Percentiles rank a stretch among this genome's conserved stretches.
These are phyloP conservation scores for Craterostigma plantagineum DNA, from an alignment of 257 asterid species.

Conservation along the genomic window DNA sequence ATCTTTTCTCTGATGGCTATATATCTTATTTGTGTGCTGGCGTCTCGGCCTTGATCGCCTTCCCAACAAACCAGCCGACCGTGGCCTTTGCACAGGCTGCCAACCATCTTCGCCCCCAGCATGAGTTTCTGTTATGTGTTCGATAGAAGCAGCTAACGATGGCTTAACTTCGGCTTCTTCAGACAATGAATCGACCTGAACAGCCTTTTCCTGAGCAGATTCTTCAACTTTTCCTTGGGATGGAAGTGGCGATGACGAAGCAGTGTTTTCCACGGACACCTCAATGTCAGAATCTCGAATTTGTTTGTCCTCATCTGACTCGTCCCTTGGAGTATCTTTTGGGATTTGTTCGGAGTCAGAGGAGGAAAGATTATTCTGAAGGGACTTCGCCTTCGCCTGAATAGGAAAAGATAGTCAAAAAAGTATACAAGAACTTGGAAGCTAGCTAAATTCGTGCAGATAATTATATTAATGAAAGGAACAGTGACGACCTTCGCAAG, in stretches of 20 bases:
- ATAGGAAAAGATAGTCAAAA: slow-evolving; percentile 10
- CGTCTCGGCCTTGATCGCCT: slow-evolving; percentile 67
- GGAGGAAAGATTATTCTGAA: slow-evolving; percentile 27
- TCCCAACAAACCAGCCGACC: slow-evolving; percentile 61
- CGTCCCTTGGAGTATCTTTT: slow-evolving; percentile 21
- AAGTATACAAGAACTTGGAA: background rate
- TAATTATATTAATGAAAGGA: slow-evolving; percentile 1
- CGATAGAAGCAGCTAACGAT: slow-evolving; percentile 15
- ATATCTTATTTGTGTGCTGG: slow-evolving; percentile 32
- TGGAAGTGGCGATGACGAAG: slow-evolving; percentile 21
- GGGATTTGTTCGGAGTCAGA: slow-evolving; percentile 31
- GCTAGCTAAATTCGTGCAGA: slow-evolving; percentile 3
- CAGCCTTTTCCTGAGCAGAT: slow-evolving; percentile 16
- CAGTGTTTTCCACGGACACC: slow-evolving; percentile 12
- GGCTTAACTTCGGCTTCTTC: slow-evolving; percentile 19
- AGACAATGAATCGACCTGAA: slow-evolving; percentile 16
- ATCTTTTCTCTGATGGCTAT: slow-evolving; percentile 60
- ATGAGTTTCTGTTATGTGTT: slow-evolving; percentile 32
- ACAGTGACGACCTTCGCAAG: slow-evolving; percentile 42
- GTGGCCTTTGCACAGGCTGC: slow-evolving; percentile 88
- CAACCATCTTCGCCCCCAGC: slow-evolving; percentile 92
- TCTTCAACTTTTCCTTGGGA: slow-evolving; percentile 21
- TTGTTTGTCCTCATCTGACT: slow-evolving; percentile 29
- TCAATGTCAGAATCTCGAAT: slow-evolving; percentile 24
- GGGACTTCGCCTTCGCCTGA: slow-evolving; percentile 58